A percentile compares a stretch with the other conserved stretches of the same genome.
Conservation (phyloP, 2,329 filamentous ascomycete genomes). For the Colletotrichum sp. region DNA sequence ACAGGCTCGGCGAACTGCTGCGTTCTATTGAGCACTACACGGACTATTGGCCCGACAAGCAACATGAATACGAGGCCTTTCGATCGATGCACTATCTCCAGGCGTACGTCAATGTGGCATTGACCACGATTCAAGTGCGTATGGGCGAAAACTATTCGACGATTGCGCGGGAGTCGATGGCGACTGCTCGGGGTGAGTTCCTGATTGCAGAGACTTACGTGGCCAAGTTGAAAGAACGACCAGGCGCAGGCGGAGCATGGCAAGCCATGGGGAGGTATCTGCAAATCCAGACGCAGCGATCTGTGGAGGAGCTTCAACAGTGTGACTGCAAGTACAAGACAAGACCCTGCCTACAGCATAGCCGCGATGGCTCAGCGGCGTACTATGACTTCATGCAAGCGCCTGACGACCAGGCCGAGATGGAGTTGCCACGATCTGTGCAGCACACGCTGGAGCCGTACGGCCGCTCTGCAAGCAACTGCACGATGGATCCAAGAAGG, state of each 20-base stretch:
- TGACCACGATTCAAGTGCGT: neutral
- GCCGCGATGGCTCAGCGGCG: neutral
- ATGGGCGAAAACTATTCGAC: neutral
- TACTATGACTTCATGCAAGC: constrained; percentile 11
- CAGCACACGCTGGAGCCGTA: neutral
- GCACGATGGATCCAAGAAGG: neutral
- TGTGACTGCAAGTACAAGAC: constrained; percentile 6
- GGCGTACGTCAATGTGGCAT: neutral
- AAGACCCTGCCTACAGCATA: neutral
- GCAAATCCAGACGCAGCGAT: neutral
- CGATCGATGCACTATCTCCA: constrained; percentile 5
- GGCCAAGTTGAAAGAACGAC: neutral
- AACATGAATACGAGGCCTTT: neutral
- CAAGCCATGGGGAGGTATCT: neutral
- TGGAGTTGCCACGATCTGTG: constrained; percentile 6
- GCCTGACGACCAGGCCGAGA: neutral
- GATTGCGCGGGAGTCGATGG: neutral
- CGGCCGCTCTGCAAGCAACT: neutral
- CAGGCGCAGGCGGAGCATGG: neutral
- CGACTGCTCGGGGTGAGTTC: neutral
- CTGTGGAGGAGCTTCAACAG: neutral
- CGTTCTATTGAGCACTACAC: neutral
- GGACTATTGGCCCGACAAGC: neutral
- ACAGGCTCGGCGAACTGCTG: neutral
- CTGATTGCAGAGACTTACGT: neutral